Evolutionary conservation across 805 yeast species (phyloP), one percentile per base, ranked within the genome.

Genomic region (Candida piceae): DNA sequence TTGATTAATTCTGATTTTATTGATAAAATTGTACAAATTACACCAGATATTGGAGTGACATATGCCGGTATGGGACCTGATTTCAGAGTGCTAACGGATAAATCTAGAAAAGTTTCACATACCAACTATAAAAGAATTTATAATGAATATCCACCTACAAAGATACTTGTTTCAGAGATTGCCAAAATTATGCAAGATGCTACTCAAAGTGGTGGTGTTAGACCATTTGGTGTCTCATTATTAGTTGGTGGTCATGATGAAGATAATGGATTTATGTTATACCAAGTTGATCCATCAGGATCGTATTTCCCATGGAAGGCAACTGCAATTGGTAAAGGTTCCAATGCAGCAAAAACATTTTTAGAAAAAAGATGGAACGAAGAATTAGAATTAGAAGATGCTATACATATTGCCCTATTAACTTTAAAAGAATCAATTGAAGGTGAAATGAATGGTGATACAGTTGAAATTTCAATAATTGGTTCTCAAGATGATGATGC

Each of bases 21-120:
- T 40, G 72, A 82, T 35, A 93, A 93, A 58, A 80, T 93, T 26
- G 82, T 85, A 33, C 64, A 76, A 43, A 76, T 93, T 53, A 88
- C 98, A 4, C 97, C 98, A 25, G 88, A 93, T 58, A 84, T 90
- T 51, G 98, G 97, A 40, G 87, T 93, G 74, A 89, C 95, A 4
- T 93, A 93, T 64, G 74, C 96, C 6, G 99, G 99, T 15, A 89
- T 93, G 97, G 97, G 97, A 18, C 98, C 99, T 16, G 99, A 93
- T 62, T 93, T 84, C 68, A 75, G 99, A 47, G 95, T 93, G 12
- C 73, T 93, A 23, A 87, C 89, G 34, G 97, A 93, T 65, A 84
- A 84, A 61, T 87, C 97, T 9, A 78, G 99, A 53, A 89, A 87
- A 62, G 80, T 84, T 41, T 85, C 97, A 30, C 97, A 93, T 61